phyloP scores from a whole-genome alignment of 345 rosid genomes.

The Kandelia obovata region DNA sequence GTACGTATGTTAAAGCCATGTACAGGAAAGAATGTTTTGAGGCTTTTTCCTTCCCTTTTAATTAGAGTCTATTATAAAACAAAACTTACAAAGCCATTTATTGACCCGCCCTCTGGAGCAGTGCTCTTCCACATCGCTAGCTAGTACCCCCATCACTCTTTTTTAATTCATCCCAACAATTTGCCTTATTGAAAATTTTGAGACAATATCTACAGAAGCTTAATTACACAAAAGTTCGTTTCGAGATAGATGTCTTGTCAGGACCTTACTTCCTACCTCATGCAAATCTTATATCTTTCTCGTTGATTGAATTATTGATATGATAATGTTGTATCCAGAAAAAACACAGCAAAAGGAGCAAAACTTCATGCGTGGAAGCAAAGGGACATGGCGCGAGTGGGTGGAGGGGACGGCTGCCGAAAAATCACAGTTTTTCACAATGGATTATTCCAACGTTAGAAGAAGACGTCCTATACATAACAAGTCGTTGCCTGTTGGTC shows the following conservation, averaged over 20 bases:
- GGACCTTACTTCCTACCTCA: too few relatives aligned
- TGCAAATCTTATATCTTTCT: background rate
- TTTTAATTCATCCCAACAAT: too few relatives aligned
- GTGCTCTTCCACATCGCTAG: too few relatives aligned
- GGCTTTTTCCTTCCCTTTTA: background rate
- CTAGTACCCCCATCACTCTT: too few relatives aligned
- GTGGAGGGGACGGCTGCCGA: constrained; percentile 27
- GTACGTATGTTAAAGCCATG: background rate
- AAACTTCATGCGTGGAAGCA: constrained; percentile 22
- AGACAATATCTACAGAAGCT: too few relatives aligned
- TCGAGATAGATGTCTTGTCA: too few relatives aligned
- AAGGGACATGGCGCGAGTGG: constrained; percentile 33
- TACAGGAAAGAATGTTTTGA: background rate
- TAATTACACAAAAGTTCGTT: too few relatives aligned
- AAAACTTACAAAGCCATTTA: too few relatives aligned
- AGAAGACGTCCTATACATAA: constrained; percentile 78
- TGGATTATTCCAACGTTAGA: constrained; percentile 66
- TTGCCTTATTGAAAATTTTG: too few relatives aligned
- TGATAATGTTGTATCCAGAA: constrained; percentile 27
- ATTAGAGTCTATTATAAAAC: too few relatives aligned
- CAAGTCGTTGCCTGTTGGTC: constrained; percentile 58
- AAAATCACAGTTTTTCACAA: constrained; percentile 46
- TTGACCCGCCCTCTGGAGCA: too few relatives aligned
- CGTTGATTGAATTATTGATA: background rate
- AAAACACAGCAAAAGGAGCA: constrained; percentile 23